These are phyloP conservation scores for Nepenthes mirabilis DNA, from an alignment of 148 eudicot genomes.

Conservation along the genomic window DNA sequence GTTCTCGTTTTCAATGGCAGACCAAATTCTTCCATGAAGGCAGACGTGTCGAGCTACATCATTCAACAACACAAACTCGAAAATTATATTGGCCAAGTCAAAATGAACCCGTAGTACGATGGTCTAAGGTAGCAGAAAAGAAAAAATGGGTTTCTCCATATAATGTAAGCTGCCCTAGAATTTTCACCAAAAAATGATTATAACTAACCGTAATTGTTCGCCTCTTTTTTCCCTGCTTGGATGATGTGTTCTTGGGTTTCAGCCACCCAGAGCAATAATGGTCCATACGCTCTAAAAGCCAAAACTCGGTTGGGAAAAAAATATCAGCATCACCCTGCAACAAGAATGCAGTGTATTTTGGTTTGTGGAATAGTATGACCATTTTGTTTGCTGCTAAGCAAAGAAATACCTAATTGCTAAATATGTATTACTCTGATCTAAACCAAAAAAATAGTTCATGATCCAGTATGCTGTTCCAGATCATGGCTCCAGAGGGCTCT, in stretches of 20 bases:
- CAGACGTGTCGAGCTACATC: conserved; percentile 77
- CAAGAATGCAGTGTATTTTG: conserved; percentile 5
- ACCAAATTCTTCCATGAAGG: conserved; percentile 96
- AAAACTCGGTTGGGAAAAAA: conserved; percentile 96
- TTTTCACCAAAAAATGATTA: not conserved
- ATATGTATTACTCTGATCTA: no score
- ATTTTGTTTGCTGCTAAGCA: no score
- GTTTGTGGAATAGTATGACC: not conserved
- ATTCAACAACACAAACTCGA: not conserved
- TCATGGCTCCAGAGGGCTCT: no score
- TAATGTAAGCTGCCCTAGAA: not conserved
- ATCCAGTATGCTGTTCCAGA: no score
- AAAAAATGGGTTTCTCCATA: not conserved
- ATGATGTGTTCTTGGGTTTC: conserved; percentile 27
- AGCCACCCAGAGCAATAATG: conserved; percentile 81
- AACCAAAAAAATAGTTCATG: no score
- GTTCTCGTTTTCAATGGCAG: conserved; percentile 86
- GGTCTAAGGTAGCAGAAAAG: not conserved
- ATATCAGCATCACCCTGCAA: conserved; percentile 97
- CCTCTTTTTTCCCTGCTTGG: conserved; percentile 63
- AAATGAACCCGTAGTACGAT: not conserved
- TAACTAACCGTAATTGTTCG: conserved; percentile 56
- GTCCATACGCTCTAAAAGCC: conserved; percentile 78
- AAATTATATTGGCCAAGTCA: not conserved
- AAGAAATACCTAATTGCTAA: no score